Conservation (phyloP, 2,329 filamentous ascomycete species). For the Pseudocercospora vitis region DNA sequence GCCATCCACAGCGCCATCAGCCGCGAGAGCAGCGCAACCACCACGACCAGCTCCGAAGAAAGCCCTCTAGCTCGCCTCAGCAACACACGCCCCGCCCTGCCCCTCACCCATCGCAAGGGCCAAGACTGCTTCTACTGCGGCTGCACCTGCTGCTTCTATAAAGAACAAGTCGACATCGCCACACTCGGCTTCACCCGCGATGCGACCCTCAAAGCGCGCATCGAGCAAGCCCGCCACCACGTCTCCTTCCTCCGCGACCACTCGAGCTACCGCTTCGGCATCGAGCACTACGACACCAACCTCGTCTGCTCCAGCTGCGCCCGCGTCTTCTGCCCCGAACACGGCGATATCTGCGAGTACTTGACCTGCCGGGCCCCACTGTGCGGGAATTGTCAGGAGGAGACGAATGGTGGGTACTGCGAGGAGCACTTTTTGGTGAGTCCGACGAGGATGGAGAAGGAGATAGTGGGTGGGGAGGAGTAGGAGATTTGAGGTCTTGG, state of each 20-base stretch:
- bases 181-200: conserved; percentile 8
- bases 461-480: no score
- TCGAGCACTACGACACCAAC: conserved; percentile 17
- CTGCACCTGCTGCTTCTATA: conserved; percentile 16
- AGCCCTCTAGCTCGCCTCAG: conserved; percentile 13
- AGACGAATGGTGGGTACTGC: conserved; percentile 5
- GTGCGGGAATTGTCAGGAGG: conserved; percentile 10
- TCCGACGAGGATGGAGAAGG: neutral
- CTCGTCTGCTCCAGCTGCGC: conserved; percentile 16
- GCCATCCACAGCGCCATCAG: conserved; percentile 12
- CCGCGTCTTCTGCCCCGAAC: conserved; percentile 14
- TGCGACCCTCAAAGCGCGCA: neutral
- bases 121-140: conserved; percentile 13
- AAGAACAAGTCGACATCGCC: conserved; percentile 7
- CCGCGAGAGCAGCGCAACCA: conserved; percentile 7
- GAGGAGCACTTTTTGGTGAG: conserved; percentile 6
- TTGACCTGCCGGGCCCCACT: conserved; percentile 13
- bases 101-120: no score
- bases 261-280: conserved; percentile 6
- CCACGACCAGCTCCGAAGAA: neutral
- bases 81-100: no score
- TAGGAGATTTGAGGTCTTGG: no score
- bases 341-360: conserved; percentile 16
- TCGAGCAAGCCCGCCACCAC: conserved; percentile 7
- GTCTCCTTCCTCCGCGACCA: conserved; percentile 2